Percentiles rank a stretch among this genome's conserved stretches.
These are phyloP conservation scores for Chaetomium sp. DNA, from an alignment of 2,329 filamentous ascomycete genomes.

Conservation along the genomic window DNA sequence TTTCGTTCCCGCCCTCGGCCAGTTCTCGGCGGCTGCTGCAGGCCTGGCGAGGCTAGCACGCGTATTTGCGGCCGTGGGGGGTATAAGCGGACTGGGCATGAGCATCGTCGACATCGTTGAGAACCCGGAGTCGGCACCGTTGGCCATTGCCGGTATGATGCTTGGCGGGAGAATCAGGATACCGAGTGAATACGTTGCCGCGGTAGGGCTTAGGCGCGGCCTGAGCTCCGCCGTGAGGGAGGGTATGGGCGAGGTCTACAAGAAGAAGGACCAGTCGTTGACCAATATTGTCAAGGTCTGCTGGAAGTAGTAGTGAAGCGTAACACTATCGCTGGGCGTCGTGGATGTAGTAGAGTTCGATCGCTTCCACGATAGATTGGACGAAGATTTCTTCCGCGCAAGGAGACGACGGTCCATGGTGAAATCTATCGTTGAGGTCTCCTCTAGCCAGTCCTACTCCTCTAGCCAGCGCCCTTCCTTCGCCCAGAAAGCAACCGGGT, in stretches of 20 bases:
- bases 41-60: neutral
- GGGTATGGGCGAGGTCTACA: neutral
- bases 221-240: neutral
- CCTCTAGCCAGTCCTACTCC: constrained; percentile 42
- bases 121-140: neutral
- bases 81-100: neutral
- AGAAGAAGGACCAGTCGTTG: neutral
- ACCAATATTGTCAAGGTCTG: constrained; percentile 1
- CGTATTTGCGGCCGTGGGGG: neutral
- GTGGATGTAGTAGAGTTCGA: constrained; percentile 28
- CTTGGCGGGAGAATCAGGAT: neutral
- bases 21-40: neutral
- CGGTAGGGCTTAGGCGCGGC: neutral
- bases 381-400: constrained; percentile 22
- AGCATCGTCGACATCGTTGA: constrained; percentile 1
- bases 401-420: constrained; percentile 16
- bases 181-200: neutral
- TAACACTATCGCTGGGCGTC: constrained; percentile 42
- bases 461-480: constrained; percentile 35
- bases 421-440: constrained; percentile 28
- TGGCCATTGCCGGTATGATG: neutral
- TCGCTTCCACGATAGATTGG: constrained; percentile 24
- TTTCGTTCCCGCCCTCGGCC: neutral
- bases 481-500: constrained; percentile 27
- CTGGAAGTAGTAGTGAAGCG: neutral